Evolutionary conservation across 176 grass and related monocot species (phyloP).

Genomic region (Triticum aestivum): DNA sequence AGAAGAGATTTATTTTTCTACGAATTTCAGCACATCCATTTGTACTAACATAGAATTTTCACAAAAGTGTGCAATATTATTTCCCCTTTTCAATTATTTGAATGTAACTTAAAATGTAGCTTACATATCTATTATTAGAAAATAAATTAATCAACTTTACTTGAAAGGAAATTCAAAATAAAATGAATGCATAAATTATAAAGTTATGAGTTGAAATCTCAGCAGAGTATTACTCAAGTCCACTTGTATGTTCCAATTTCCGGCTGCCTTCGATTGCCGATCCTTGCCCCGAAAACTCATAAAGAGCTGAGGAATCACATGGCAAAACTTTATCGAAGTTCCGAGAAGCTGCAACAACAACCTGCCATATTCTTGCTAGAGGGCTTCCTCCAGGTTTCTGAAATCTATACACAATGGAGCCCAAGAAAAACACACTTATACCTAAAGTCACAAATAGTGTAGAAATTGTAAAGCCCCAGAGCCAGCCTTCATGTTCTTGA

Average conservation of each 20-base stretch:
- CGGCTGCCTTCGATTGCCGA: conserved; percentile 58
- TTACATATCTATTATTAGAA: not conserved
- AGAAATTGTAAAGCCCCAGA: conserved; percentile 61
- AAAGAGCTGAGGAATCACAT: conserved; percentile 62
- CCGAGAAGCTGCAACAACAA: conserved; percentile 50
- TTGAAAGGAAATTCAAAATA: not conserved
- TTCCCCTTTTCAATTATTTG: not conserved
- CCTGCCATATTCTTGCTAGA: conserved; percentile 63
- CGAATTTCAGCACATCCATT: conserved; percentile 7
- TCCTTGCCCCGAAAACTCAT: conserved; percentile 55
- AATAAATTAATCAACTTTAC: not conserved
- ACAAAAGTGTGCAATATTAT: not conserved
- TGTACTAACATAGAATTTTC: conserved; percentile 8
- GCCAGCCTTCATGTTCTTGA: conserved; percentile 78
- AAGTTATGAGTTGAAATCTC: not conserved
- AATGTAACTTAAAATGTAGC: not conserved
- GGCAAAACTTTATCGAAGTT: conserved; percentile 55
- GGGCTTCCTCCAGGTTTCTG: conserved; percentile 86
- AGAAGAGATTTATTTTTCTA: not conserved
- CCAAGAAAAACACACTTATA: conserved; percentile 59
- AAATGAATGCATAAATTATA: not conserved
- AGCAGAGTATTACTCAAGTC: conserved; percentile 41
- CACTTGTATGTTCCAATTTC: conserved; percentile 48
- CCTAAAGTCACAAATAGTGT: conserved; percentile 59
- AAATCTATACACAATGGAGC: conserved; percentile 71